Conservation (phyloP, 306 rosid genomes). For the Rubus idaeus region DNA sequence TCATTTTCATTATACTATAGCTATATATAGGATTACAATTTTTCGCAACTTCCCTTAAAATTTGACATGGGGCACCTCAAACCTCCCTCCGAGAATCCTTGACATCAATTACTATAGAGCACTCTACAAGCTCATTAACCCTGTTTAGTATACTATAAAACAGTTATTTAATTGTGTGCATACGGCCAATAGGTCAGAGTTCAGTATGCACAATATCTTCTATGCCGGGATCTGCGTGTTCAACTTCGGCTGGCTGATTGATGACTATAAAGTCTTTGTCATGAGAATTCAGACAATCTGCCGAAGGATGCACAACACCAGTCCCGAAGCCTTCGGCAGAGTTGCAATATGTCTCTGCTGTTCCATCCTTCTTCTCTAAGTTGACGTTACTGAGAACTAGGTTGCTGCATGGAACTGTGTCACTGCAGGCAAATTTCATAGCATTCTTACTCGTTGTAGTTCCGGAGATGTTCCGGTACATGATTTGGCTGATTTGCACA, state of each 20-base stretch:
- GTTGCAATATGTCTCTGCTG: constrained; percentile 86
- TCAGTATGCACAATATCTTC: constrained; percentile 61
- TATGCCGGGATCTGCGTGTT: constrained; percentile 25
- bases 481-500: constrained; percentile 65
- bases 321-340: constrained; percentile 85
- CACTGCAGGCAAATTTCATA: constrained; percentile 88
- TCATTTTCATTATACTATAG: constrained; percentile 11
- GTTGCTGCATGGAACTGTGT: constrained; percentile 75
- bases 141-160: constrained; percentile 33
- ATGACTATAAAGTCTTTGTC: constrained; percentile 36
- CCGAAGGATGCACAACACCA: constrained; percentile 85
- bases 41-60: constrained; percentile 16
- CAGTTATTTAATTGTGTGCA: constrained; percentile 36
- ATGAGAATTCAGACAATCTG: constrained; percentile 77
- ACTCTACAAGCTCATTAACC: constrained; percentile 32
- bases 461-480: constrained; percentile 76
- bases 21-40: constrained; percentile 11
- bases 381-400: constrained; percentile 75
- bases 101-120: constrained; percentile 27
- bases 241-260: constrained; percentile 13
- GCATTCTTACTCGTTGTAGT: constrained; percentile 82
- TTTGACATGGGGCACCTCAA: constrained; percentile 36
- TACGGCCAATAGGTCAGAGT: constrained; percentile 39
- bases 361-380: constrained; percentile 78
- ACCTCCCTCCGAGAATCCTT: constrained; percentile 43